A percentile compares a stretch with the other conserved stretches of the same genome.
These are phyloP conservation scores for Candida maltosa DNA, from an alignment of 805 yeast species.

Conservation along the genomic window DNA sequence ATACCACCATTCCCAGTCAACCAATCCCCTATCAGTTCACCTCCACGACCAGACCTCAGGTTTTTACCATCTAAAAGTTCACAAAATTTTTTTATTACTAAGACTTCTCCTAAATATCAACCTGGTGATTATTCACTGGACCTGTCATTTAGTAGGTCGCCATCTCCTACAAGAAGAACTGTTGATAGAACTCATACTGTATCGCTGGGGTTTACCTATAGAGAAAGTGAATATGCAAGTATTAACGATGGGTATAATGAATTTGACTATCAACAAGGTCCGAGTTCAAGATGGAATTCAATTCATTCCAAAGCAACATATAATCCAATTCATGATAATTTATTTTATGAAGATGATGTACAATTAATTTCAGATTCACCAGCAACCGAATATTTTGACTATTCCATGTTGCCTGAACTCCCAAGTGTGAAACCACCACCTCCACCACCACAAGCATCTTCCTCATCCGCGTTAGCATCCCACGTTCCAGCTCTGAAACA, in stretches of 20 bases:
- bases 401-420: conserved; percentile 32
- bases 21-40: background rate
- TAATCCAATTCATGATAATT: conserved; percentile 8
- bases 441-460: background rate
- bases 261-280: background rate
- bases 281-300: conserved; percentile 9
- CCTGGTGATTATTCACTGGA: background rate
- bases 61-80: too few relatives aligned
- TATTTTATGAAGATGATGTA: conserved; percentile 10
- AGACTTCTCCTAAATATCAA: background rate
- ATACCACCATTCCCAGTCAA: too few relatives aligned
- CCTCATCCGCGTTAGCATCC: background rate
- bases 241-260: conserved; percentile 1
- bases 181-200: background rate
- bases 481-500: conserved; percentile 7
- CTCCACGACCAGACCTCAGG: too few relatives aligned
- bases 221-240: too few relatives aligned
- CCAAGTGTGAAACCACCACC: conserved; percentile 13
- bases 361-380: conserved; percentile 15
- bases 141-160: conserved; percentile 2
- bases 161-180: conserved; percentile 4
- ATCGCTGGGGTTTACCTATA: too few relatives aligned
- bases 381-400: conserved; percentile 26
- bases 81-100: background rate
- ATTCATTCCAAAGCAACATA: conserved; percentile 7